These are phyloP conservation scores for Phanerodontia chrysosporium DNA, from an alignment of 768 basidiomycete species.

Conservation along the genomic window DNA sequence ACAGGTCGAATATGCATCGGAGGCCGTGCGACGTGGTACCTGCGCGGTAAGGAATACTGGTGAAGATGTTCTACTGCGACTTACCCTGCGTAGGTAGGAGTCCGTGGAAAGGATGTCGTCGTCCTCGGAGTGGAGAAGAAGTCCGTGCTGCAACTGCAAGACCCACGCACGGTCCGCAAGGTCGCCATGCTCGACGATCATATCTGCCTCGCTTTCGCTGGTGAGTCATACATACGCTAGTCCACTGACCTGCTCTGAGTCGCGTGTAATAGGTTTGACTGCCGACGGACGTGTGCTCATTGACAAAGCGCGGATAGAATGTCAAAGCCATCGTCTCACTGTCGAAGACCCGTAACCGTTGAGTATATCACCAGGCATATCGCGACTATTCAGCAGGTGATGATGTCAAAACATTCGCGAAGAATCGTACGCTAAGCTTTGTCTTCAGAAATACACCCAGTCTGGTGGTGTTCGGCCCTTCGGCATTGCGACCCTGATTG, in stretches of 20 bases:
- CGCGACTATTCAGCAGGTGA: slow-evolving; percentile 96
- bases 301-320: slow-evolving; percentile 96
- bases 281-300: slow-evolving; percentile 97
- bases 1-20: slow-evolving; percentile 97
- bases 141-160: slow-evolving; percentile 93
- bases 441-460: slow-evolving; percentile 85
- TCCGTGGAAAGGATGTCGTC: slow-evolving; percentile 90
- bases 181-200: slow-evolving; percentile 99
- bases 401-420: not conserved
- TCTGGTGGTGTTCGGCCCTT: slow-evolving; percentile 98
- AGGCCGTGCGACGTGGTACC: slow-evolving; percentile 95
- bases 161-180: slow-evolving; percentile 95
- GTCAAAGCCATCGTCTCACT: slow-evolving; percentile 93
- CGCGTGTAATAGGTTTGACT: slow-evolving; percentile 68
- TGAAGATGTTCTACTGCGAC: not conserved
- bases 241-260: slow-evolving; percentile 7
- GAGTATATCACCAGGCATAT: slow-evolving; percentile 98
- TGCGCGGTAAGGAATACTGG: slow-evolving; percentile 68
- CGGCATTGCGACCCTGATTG: slow-evolving; percentile 93
- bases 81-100: slow-evolving; percentile 68
- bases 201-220: slow-evolving; percentile 94
- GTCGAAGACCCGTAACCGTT: slow-evolving; percentile 96
- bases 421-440: not conserved
- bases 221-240: slow-evolving; percentile 40
- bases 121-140: slow-evolving; percentile 99